A percentile compares a stretch with the other conserved stretches of the same genome.
Conservation (phyloP, 371 early-diverging fungal species). For the Choanephora cucurbitarum region DNA sequence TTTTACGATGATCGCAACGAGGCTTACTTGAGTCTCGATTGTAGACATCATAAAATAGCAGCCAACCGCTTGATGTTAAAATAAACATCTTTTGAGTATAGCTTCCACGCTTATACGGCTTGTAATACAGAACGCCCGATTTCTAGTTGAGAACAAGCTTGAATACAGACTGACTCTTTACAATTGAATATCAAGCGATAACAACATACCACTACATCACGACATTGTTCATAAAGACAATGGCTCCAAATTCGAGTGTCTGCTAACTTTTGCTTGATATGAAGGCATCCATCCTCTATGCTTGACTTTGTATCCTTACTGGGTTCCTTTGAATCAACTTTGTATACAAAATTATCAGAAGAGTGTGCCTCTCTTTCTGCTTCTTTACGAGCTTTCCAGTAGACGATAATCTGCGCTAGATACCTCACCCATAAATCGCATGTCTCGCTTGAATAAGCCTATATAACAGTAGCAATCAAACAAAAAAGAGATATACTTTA, state of each 20-base stretch:
- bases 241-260: slow-evolving; percentile 61
- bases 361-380: slow-evolving; percentile 44
- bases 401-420: slow-evolving; percentile 44
- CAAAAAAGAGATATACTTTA: no score
- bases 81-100: slow-evolving; percentile 56
- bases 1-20: slow-evolving; percentile 37
- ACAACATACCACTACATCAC: slow-evolving; percentile 38
- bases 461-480: slow-evolving; percentile 14
- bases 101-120: slow-evolving; percentile 45
- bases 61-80: slow-evolving; percentile 48
- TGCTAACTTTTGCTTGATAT: slow-evolving; percentile 16
- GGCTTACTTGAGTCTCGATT: slow-evolving; percentile 37
- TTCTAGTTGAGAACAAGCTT: slow-evolving; percentile 37
- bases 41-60: slow-evolving; percentile 51
- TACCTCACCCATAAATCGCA: slow-evolving; percentile 57
- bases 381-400: slow-evolving; percentile 55
- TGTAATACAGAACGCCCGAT: slow-evolving; percentile 58
- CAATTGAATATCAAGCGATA: background rate
- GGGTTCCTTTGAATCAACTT: slow-evolving; percentile 24
- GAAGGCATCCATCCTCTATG: slow-evolving; percentile 3
- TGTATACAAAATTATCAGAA: slow-evolving; percentile 21
- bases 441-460: slow-evolving; percentile 48
- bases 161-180: background rate
- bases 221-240: slow-evolving; percentile 48
- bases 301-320: background rate